phyloP scores from a whole-genome alignment of 768 basidiomycete species.

The Roridomyces roridus region DNA sequence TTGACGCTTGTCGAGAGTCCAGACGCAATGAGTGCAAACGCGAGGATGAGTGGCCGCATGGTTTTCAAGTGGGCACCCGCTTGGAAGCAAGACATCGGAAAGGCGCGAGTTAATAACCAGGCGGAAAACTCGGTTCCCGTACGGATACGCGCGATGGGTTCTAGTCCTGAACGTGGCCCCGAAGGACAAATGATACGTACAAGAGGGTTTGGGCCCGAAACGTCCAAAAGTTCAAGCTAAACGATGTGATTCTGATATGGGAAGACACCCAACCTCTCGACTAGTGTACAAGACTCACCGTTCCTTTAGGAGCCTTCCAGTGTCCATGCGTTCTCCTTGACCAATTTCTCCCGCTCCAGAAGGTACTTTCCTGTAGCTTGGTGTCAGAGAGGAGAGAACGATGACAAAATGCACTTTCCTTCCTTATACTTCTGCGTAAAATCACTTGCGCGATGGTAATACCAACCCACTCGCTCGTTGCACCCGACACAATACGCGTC shows the following conservation, averaged over 20 bases:
- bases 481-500: conserved; percentile 84
- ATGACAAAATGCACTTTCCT: conserved; percentile 47
- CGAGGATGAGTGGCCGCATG: background rate
- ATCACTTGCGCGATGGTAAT: conserved; percentile 80
- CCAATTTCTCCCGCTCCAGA: conserved; percentile 77
- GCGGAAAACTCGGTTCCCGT: no score
- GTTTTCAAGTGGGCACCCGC: background rate
- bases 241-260: no score
- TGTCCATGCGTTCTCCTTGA: conserved; percentile 85
- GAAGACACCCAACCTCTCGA: no score
- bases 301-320: conserved; percentile 44
- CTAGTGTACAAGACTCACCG: no score
- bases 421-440: conserved; percentile 86
- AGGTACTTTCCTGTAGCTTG: conserved; percentile 73
- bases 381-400: background rate
- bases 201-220: no score
- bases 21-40: conserved; percentile 4
- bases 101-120: no score
- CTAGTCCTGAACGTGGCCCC: no score
- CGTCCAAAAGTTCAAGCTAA: no score
- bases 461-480: conserved; percentile 82
- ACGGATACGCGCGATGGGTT: no score
- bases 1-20: conserved; percentile 11
- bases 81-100: conserved; percentile 1
- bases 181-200: no score